Evolutionary conservation across 352 stramenopile genomes (phyloP).

Genomic region (Paralagenidium karlingii): DNA sequence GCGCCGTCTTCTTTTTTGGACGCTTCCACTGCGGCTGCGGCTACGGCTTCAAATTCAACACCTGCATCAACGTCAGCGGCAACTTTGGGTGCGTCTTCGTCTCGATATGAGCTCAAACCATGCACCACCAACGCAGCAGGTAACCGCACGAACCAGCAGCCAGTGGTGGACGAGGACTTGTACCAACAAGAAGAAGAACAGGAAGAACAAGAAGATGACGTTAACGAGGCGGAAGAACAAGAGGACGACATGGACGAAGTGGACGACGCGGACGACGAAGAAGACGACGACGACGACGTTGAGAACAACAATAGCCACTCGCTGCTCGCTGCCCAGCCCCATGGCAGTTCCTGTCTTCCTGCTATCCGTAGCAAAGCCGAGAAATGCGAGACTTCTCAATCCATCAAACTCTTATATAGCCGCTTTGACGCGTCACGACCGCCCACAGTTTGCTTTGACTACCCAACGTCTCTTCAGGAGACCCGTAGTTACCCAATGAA

Average conservation of each 20-base stretch:
- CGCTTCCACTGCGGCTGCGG: too few species aligned
- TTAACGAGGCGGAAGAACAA: too few species aligned
- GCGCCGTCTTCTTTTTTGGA: too few species aligned
- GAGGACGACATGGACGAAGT: constrained; percentile 7
- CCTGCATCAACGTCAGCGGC: too few species aligned
- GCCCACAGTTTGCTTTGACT: constrained; percentile 84
- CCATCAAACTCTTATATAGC: constrained; percentile 46
- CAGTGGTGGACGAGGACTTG: too few species aligned
- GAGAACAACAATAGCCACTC: constrained; percentile 30
- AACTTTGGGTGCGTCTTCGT: too few species aligned
- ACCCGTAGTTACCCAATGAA: constrained; percentile 21
- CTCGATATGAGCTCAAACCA: too few species aligned
- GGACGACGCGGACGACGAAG: constrained; percentile 8
- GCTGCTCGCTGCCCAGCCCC: too few species aligned
- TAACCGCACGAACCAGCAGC: too few species aligned
- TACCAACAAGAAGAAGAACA: constrained; percentile 2
- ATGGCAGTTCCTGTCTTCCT: too few species aligned
- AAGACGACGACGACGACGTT: constrained; percentile 28
- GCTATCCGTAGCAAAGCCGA: constrained; percentile 9
- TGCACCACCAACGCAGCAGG: too few species aligned
- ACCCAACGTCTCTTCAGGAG: constrained; percentile 52
- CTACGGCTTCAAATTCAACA: too few species aligned
- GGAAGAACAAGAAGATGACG: constrained; percentile 12
- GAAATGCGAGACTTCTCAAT: constrained; percentile 17
- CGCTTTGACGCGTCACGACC: constrained; percentile 24